Evolutionary conservation across 345 rosid species (phyloP).

Genomic region (Raphanus sativus): DNA sequence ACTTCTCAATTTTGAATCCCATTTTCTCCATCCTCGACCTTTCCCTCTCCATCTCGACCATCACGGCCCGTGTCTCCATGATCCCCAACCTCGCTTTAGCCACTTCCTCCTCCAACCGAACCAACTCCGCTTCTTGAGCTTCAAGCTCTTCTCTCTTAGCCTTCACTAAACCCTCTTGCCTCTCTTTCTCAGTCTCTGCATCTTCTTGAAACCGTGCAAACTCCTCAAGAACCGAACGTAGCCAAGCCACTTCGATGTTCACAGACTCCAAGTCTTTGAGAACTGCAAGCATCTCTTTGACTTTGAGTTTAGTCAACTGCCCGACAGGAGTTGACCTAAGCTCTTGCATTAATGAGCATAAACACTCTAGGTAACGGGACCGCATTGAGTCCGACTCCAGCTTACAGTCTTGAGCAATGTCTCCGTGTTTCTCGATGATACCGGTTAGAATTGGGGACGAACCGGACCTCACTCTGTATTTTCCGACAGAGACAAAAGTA

Average conservation of each 20-base stretch:
- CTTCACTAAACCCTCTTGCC: constrained; percentile 43
- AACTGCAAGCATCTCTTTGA: constrained; percentile 68
- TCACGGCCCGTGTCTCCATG: constrained; percentile 36
- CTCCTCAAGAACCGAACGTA: constrained; percentile 55
- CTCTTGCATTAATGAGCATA: constrained; percentile 73
- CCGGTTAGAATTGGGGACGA: constrained; percentile 48
- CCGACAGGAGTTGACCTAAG: constrained; percentile 55
- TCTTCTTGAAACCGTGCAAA: constrained; percentile 46
- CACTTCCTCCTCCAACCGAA: constrained; percentile 50
- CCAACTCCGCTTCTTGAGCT: constrained; percentile 44
- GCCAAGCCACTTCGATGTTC: constrained; percentile 64
- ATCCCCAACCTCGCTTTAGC: constrained; percentile 40
- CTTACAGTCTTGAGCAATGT: constrained; percentile 63
- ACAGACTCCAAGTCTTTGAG: constrained; percentile 76
- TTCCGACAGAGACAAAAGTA: constrained; percentile 63
- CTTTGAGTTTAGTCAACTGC: constrained; percentile 62
- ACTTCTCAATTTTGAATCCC: constrained; percentile 49
- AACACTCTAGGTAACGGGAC: constrained; percentile 66
- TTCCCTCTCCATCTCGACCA: constrained; percentile 53
- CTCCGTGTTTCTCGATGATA: constrained; percentile 69
- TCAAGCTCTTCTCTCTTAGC: constrained; percentile 52
- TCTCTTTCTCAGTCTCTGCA: constrained; percentile 44
- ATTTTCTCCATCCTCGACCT: constrained; percentile 40
- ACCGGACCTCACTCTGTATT: constrained; percentile 60
- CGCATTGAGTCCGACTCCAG: constrained; percentile 73